A percentile compares a stretch with the other conserved stretches of the same genome.
Conservation (phyloP, 371 early-diverging fungal species). For the Rhizopus stolonifer region DNA sequence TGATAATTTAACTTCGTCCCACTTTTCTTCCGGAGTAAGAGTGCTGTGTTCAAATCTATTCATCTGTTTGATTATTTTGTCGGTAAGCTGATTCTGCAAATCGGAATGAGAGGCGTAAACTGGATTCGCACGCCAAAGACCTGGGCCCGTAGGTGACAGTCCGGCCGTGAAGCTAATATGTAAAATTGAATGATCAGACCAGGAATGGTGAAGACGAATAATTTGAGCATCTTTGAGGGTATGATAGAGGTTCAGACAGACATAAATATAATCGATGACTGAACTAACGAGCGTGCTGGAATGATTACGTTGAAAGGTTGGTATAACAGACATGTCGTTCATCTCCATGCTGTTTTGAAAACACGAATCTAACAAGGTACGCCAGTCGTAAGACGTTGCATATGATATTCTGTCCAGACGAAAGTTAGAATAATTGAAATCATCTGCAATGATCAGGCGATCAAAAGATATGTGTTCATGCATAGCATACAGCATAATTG, state of each 20-base stretch:
- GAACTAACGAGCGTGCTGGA: not conserved
- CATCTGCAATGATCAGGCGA: not conserved
- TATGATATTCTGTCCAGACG: not conserved
- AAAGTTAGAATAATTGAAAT: not conserved
- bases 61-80: not conserved
- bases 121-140: conserved; percentile 15
- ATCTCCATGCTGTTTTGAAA: not conserved
- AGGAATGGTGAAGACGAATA: not conserved
- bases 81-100: not conserved
- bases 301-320: not conserved
- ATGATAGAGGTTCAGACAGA: not conserved
- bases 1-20: conserved; percentile 12
- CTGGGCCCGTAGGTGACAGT: not conserved
- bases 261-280: conserved; percentile 5
- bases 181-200: conserved; percentile 5
- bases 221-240: not conserved
- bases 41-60: not conserved
- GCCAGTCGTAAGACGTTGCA: not conserved
- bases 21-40: not conserved
- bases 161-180: not conserved
- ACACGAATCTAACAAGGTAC: not conserved
- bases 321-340: not conserved
- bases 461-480: not conserved
- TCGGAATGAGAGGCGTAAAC: not conserved
- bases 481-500: not conserved